These are phyloP conservation scores for Penicillium chermesinum DNA, from an alignment of 495 filamentous ascomycete species.

Conservation along the genomic window DNA sequence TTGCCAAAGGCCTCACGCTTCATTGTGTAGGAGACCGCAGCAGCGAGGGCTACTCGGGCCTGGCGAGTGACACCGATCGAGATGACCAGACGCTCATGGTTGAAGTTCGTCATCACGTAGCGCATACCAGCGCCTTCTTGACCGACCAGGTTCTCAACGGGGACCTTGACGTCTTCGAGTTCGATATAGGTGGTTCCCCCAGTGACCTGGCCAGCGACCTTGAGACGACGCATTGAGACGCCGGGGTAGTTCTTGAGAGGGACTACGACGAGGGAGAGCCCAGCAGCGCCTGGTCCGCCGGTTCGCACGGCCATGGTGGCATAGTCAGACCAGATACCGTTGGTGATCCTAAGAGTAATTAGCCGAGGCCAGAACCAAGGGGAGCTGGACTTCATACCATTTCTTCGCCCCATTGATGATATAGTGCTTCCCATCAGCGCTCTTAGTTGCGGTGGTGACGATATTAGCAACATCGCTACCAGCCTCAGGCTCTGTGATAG, in stretches of 20 bases:
- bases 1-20: conserved; percentile 74
- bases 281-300: conserved; percentile 55
- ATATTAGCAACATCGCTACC: conserved; percentile 71
- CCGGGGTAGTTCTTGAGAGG: conserved; percentile 59
- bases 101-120: conserved; percentile 81
- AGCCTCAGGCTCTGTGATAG: conserved; percentile 71
- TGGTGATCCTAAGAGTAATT: conserved; percentile 55
- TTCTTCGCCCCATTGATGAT: conserved; percentile 75
- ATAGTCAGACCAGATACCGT: conserved; percentile 71
- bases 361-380: not conserved
- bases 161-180: conserved; percentile 67
- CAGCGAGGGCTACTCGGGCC: conserved; percentile 57
- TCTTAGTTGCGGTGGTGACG: conserved; percentile 59
- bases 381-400: conserved; percentile 44
- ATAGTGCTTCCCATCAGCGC: conserved; percentile 58
- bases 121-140: conserved; percentile 65
- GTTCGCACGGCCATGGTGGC: conserved; percentile 73
- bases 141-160: conserved; percentile 64
- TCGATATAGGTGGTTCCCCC: conserved; percentile 73
- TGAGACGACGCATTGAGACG: conserved; percentile 61
- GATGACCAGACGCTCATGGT: conserved; percentile 69
- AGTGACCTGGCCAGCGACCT: conserved; percentile 53
- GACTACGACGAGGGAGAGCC: conserved; percentile 62
- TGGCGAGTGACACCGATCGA: conserved; percentile 57
- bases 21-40: conserved; percentile 64